A percentile compares a stretch with the other conserved stretches of the same genome.
Evolutionary conservation across 225 moss, liverwort and hornwort species (phyloP).

Genomic region (Pseudoscleropodium purum): DNA sequence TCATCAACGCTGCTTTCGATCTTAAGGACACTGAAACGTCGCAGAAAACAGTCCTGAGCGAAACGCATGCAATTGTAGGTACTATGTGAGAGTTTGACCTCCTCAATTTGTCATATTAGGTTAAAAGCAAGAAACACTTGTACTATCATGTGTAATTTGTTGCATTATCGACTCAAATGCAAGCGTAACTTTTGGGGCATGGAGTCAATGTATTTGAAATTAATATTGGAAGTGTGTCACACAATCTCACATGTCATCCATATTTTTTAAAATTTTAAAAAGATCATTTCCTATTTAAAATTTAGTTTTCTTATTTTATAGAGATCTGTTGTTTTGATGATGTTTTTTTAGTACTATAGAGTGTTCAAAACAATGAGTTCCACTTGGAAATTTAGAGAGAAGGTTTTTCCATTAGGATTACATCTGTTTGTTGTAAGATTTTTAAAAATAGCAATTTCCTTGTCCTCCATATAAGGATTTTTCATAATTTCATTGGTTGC

Average conservation of each 20-base stretch:
- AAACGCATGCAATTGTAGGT: background rate
- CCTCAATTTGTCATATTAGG: background rate
- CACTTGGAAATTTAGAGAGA: background rate
- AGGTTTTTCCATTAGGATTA: background rate
- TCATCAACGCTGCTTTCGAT: conserved; percentile 32
- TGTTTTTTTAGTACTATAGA: background rate
- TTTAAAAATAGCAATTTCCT: background rate
- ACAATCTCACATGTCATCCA: background rate
- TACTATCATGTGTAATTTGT: background rate
- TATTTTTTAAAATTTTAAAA: background rate
- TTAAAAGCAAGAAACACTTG: background rate
- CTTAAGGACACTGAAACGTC: background rate
- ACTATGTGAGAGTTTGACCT: background rate
- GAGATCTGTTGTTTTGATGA: background rate
- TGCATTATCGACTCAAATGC: background rate
- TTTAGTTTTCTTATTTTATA: background rate
- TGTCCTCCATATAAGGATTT: background rate
- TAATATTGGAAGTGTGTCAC: too few relatives aligned
- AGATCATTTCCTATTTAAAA: background rate
- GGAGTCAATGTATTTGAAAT: background rate
- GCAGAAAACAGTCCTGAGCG: background rate
- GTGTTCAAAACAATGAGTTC: background rate
- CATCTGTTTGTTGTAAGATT: background rate
- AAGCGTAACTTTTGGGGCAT: background rate
- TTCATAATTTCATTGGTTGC: background rate